Evolutionary conservation across 352 stramenopile genomes (phyloP).

Genomic region (Globisporangium viniferum): DNA sequence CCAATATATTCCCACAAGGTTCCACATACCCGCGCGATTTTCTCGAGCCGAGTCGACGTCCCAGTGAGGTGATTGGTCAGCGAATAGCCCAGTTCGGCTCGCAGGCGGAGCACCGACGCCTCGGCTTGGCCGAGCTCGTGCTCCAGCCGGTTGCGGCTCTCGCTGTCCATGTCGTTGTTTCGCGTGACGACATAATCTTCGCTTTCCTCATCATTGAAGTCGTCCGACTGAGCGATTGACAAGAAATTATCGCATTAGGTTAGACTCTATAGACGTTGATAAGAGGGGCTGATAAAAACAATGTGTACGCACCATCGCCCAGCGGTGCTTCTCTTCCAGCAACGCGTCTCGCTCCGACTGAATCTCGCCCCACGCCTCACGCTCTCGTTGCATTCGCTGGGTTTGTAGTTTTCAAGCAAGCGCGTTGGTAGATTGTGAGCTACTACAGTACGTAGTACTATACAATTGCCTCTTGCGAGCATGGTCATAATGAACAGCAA

Average conservation of each 20-base stretch:
- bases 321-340: slow-evolving; percentile 82
- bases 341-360: slow-evolving; percentile 74
- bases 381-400: slow-evolving; percentile 70
- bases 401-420: neutral
- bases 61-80: slow-evolving; percentile 73
- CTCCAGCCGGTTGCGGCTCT: slow-evolving; percentile 49
- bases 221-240: slow-evolving; percentile 44
- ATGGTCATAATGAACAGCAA: neutral
- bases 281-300: neutral
- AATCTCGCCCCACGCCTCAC: slow-evolving; percentile 72
- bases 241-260: neutral
- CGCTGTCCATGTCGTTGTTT: slow-evolving; percentile 43
- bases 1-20: neutral
- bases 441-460: neutral
- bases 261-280: neutral
- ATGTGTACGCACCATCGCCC: slow-evolving; percentile 54
- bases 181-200: slow-evolving; percentile 18
- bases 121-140: slow-evolving; percentile 74
- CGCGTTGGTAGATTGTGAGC: neutral
- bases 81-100: slow-evolving; percentile 72
- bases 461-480: neutral
- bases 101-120: slow-evolving; percentile 61
- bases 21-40: slow-evolving; percentile 48
- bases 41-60: slow-evolving; percentile 70
- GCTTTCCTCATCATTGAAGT: slow-evolving; percentile 46